phyloP scores from a whole-genome alignment of 768 basidiomycete genomes.

The Mrakia gelida region DNA sequence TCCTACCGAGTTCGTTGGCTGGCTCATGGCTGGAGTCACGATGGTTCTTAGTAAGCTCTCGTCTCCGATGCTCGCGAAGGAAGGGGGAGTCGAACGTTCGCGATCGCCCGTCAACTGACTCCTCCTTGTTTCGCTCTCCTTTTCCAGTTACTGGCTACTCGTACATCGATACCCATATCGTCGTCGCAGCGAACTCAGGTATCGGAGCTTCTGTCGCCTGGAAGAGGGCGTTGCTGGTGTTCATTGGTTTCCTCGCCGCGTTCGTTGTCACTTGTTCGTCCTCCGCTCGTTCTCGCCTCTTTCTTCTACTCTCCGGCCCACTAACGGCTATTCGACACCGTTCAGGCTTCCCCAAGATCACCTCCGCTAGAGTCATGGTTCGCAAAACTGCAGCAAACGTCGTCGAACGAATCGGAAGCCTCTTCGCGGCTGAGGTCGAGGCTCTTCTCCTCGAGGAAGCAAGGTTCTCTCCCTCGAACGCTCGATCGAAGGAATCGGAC shows the following conservation, averaged over 20 bases:
- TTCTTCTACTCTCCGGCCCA: not conserved
- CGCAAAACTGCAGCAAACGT: slow-evolving; percentile 18
- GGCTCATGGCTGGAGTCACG: slow-evolving; percentile 46
- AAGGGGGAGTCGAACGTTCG: too few species aligned
- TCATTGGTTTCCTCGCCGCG: slow-evolving; percentile 51
- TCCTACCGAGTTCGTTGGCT: slow-evolving; percentile 35
- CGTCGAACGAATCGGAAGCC: slow-evolving; percentile 47
- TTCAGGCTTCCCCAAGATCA: slow-evolving; percentile 18
- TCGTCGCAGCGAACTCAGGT: slow-evolving; percentile 52
- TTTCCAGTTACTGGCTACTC: slow-evolving; percentile 52
- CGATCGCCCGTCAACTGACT: too few species aligned
- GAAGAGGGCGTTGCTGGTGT: slow-evolving; percentile 49
- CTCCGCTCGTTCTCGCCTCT: too few species aligned
- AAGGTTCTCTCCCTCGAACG: slow-evolving; percentile 32
- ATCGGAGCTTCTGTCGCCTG: slow-evolving; percentile 56
- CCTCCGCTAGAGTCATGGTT: slow-evolving; percentile 17
- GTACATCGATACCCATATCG: slow-evolving; percentile 56
- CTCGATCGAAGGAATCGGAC: slow-evolving; percentile 33
- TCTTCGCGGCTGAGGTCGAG: slow-evolving; percentile 46
- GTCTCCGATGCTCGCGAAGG: not conserved
- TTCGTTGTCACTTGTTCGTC: slow-evolving; percentile 51
- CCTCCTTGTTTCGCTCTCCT: not conserved
- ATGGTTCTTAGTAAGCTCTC: slow-evolving; percentile 42
- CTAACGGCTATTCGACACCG: too few species aligned
- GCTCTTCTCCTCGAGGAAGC: slow-evolving; percentile 48